phyloP scores from a whole-genome alignment of 177 flowering plant species.

The Vitis hybrid region DNA sequence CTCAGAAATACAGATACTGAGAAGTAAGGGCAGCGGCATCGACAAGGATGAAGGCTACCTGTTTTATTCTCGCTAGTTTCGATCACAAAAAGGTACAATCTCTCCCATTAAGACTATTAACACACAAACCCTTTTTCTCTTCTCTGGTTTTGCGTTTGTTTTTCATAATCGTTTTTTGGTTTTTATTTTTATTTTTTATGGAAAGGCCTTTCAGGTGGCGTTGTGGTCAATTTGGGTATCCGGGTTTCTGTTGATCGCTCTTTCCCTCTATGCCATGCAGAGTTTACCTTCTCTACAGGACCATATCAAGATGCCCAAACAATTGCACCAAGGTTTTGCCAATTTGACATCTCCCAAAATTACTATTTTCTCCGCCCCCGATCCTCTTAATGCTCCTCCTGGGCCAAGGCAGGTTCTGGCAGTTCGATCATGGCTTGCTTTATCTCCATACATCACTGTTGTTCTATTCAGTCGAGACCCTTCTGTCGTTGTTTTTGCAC shows the following conservation, averaged over 20 bases:
- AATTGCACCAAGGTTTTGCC: slow-evolving; percentile 7
- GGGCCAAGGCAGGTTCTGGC: slow-evolving; percentile 66
- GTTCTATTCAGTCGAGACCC: slow-evolving; percentile 70
- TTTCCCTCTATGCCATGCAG: slow-evolving; percentile 72
- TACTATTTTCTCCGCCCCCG: slow-evolving; percentile 69
- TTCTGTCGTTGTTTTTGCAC: slow-evolving; percentile 52
- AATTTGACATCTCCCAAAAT: slow-evolving; percentile 34
- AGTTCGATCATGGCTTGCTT: slow-evolving; percentile 83
- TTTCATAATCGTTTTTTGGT: not conserved
- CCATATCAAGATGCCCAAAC: slow-evolving; percentile 25
- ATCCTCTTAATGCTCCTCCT: slow-evolving; percentile 45
- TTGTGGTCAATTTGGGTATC: slow-evolving; percentile 77
- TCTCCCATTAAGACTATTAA: not conserved
- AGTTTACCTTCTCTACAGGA: slow-evolving; percentile 43
- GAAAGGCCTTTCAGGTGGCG: slow-evolving; percentile 51
- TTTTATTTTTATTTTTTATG: not conserved
- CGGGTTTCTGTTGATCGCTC: slow-evolving; percentile 65
- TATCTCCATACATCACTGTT: slow-evolving; percentile 59
- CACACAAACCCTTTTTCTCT: not conserved
- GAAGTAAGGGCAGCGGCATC: too few species aligned
- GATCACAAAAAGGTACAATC: too few species aligned
- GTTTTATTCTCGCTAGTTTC: too few species aligned
- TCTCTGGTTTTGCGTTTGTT: not conserved
- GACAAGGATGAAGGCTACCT: too few species aligned
- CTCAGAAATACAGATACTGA: too few species aligned